Conservation (phyloP, 2,329 filamentous ascomycete genomes). For the Lachnellula occidentalis region DNA sequence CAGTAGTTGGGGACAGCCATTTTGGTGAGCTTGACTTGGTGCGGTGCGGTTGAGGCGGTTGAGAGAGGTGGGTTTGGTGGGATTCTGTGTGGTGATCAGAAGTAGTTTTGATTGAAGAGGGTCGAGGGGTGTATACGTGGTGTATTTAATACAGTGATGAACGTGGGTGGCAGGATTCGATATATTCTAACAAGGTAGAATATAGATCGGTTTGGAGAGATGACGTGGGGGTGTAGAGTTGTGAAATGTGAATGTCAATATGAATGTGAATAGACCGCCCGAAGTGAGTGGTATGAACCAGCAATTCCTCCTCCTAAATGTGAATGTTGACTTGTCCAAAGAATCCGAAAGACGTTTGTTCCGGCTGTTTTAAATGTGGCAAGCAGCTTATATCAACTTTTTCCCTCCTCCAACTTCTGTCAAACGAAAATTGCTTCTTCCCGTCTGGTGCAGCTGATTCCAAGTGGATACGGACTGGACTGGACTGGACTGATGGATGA, state of each 20-base stretch:
- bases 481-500: not conserved
- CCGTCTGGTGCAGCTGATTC: not conserved
- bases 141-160: not conserved
- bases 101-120: not conserved
- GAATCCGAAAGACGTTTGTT: not conserved
- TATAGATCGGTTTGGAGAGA: not conserved
- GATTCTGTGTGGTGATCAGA: not conserved
- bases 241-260: not conserved
- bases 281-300: not conserved
- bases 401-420: not conserved
- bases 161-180: not conserved
- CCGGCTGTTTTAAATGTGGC: not conserved
- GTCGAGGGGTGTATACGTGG: not conserved
- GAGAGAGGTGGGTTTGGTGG: not conserved
- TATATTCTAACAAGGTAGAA: not conserved
- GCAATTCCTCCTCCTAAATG: not conserved
- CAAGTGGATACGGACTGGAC: not conserved
- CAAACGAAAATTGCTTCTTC: constrained; percentile 1
- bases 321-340: not conserved
- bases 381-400: constrained; percentile 1
- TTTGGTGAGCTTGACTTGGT: not conserved
- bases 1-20: constrained; percentile 54
- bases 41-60: not conserved
- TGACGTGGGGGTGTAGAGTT: not conserved
- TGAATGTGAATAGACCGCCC: not conserved